Evolutionary conservation across 1,284 basidiomycete genomes (phyloP).

Genomic region (Blastosporella zonata): DNA sequence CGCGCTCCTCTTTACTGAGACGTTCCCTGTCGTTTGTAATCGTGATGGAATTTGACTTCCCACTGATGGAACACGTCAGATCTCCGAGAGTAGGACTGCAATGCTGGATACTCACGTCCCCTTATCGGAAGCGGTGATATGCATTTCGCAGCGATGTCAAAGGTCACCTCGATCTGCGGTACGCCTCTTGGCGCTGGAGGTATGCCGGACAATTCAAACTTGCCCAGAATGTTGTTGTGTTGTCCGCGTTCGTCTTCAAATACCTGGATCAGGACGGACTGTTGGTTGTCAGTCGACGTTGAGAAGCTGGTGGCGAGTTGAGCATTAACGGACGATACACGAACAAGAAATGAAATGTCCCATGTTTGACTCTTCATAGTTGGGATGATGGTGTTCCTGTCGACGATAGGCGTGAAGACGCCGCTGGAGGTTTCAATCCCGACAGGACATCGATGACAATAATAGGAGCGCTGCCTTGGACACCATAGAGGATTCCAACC

Average conservation of each 20-base stretch:
- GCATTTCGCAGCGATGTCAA: slow-evolving; percentile 80
- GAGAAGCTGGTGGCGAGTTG: slow-evolving; percentile 55
- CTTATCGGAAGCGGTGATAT: slow-evolving; percentile 68
- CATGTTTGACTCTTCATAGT: slow-evolving; percentile 74
- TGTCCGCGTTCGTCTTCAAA: slow-evolving; percentile 82
- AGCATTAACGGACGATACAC: too few relatives aligned
- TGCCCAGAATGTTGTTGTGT: slow-evolving; percentile 85
- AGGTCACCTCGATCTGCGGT: slow-evolving; percentile 83
- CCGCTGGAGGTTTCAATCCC: slow-evolving; percentile 90
- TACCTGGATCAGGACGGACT: slow-evolving; percentile 72
- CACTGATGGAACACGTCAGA: slow-evolving; percentile 30
- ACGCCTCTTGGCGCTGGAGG: slow-evolving; percentile 82
- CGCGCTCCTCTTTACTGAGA: slow-evolving; percentile 85
- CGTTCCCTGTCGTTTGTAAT: slow-evolving; percentile 87
- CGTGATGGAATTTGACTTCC: slow-evolving; percentile 74
- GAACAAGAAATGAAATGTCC: too few relatives aligned
- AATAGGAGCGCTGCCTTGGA: slow-evolving; percentile 75
- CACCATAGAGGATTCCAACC: slow-evolving; percentile 82
- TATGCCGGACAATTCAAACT: slow-evolving; percentile 82
- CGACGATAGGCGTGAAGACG: slow-evolving; percentile 82
- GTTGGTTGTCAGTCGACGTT: slow-evolving; percentile 45
- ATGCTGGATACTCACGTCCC: slow-evolving; percentile 29
- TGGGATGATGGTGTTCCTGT: slow-evolving; percentile 84
- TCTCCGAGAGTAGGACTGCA: too few relatives aligned
- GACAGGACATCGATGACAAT: slow-evolving; percentile 74